Conservation (phyloP, 176 grass and related monocot genomes). For the Eragrostis nindensis region DNA sequence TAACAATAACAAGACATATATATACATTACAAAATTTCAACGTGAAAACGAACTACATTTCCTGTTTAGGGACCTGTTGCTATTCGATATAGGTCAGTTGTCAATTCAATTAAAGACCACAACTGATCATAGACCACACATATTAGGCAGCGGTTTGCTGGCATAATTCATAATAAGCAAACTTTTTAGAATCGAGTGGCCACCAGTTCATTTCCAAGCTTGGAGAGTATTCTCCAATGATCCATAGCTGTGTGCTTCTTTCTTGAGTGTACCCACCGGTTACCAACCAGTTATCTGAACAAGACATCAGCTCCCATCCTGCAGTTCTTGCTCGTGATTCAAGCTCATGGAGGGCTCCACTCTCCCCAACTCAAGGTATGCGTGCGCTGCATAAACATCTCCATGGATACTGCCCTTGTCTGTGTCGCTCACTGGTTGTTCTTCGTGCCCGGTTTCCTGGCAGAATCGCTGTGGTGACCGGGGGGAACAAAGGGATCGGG, state of each 20-base stretch:
- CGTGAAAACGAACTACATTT: no score
- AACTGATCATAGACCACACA: no score
- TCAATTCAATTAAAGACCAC: no score
- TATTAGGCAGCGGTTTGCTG: neutral
- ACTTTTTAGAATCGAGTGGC: neutral
- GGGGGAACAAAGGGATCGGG: conserved; percentile 55
- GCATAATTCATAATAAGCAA: neutral
- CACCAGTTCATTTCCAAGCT: neutral
- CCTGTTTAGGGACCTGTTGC: no score
- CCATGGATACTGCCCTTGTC: neutral
- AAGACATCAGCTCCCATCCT: neutral
- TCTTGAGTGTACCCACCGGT: neutral
- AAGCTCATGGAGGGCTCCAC: neutral
- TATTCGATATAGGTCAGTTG: no score
- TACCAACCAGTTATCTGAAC: neutral
- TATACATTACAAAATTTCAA: no score
- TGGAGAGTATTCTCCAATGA: neutral
- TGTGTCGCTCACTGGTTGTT: no score
- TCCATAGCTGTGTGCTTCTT: neutral
- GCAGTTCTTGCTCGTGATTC: neutral
- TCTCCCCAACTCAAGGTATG: conserved; percentile 5
- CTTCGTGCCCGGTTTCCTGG: neutral
- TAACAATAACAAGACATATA: no score
- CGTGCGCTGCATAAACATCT: no score
- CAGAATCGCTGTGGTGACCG: conserved; percentile 61